Base-by-base conservation (phyloP, 2,329 filamentous ascomycete genomes). In the Alternaria sp. region DNA sequence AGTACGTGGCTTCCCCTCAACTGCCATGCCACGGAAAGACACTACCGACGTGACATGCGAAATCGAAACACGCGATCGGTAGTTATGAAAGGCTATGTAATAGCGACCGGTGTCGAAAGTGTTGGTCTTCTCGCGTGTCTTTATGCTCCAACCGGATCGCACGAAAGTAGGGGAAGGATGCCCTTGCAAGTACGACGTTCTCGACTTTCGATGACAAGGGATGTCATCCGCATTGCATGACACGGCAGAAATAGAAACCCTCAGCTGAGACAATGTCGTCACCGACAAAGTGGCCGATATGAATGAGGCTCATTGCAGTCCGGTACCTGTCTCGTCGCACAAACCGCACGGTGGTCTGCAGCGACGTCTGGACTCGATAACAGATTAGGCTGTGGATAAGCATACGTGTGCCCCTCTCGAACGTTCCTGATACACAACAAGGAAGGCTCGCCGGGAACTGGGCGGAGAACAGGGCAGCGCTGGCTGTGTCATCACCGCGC, bases 1-100 rank as follows among this genome's bases (percentile, higher is more conserved):
- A 59, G 65, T 59, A 76, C 75, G 71, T 75, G 74, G 69, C 71
- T 65, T 66, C 64, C 69, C 62, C 71, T 69, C 66, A 73, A 71
- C 72, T 62, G 73, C 67, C 54, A 45, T 61, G 52, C 64, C 49
- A 59, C 57, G 55, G 61, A 50, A 55, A 61, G 57, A 52, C 61
- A 52, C 32, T 66, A 63, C 63, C 63, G 60, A 60, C 46, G 32
- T 50, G 49, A 65, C 61, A 62, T 60, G 49, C 32, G 28, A 47
- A 46, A 61, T 40, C 36, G 36, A 40, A 11, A 40, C 36, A 40
- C 58, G 49, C 21, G 50, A 49, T 49, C 49, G 36, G n/a, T 43
- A 40, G 43, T 12, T 59, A 59, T 54, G 17, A 30, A 54, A 36
- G 49, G 49, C 19, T 40, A 21, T 36, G 28, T 25, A 52, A 40